Base-by-base conservation (phyloP, 208 protist species). In the Balamuthia mandrillaris region DNA sequence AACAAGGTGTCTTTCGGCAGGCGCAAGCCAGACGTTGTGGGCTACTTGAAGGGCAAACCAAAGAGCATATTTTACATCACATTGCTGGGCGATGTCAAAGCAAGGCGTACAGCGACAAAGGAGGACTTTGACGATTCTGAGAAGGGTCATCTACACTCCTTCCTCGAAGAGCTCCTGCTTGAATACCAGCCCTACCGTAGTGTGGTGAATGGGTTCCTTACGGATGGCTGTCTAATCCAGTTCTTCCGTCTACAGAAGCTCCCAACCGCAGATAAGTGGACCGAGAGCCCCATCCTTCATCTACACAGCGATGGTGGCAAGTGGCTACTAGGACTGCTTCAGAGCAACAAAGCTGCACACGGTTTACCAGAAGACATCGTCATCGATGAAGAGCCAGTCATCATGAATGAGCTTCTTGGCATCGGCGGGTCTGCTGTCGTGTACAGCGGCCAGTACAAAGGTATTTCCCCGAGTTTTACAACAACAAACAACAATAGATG, bases 141-240 rank as follows among this genome's bases (percentile, higher is more conserved):
- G 39, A 72, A 49, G 63, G 63, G 63, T 41, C 63, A 72, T 49
- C 37, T 72, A 24, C 24, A 49, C 0, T 72, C 63, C 63, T 72
- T 72, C 63, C 63, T 72, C 35, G 63, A 72, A 16, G 37, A 72
- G 0, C 63, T 72, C 0, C 35, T 72, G 35, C 56, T 65, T 10
- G 63, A 72, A 16, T 72, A 39, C 63, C 63, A 72, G 63, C 63
- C 63, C 37, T 72, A 72, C 63, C 63, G 63, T 21, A 21, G 10
- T 1, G 21, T 14, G 2, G 63, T 72, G 29, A 72, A 44, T 41
- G 63, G 63, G n/a, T 72, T 72, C 63, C 63, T 72, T 41, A 72
- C 63, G 24, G 63, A 72, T 1, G 63, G 63, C 63, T 72, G 37
- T 31, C 63, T 72, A 21, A 72, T 72, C 63, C 63, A 72, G 63